Evolutionary conservation across 2,329 filamentous ascomycete species (phyloP), one percentile per base, ranked within the genome.

Genomic region (Talaromyces sp.): DNA sequence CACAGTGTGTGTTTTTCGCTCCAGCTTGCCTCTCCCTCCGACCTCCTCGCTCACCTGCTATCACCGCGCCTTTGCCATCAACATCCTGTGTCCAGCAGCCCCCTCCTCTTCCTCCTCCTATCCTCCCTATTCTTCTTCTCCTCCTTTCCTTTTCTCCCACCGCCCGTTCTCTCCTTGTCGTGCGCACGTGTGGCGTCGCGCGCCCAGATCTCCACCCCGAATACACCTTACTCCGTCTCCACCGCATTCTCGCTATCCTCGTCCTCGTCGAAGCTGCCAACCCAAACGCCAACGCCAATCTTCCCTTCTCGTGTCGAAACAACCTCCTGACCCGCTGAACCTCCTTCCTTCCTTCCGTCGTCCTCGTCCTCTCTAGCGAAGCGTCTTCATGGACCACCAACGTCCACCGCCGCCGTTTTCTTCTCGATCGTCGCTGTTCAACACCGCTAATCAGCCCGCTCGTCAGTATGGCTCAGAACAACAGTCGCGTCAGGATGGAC

Each of bases 371-470:
- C 42, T 25, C 44, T 5, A 13, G 7, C 44, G 19, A 47, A 47
- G 44, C 27, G 27, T 30, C 49, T 27, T 53, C 49, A 53, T 53
- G 49, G 49, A 53, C 49, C 28, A 27, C 15, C 49, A 53, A n/a
- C 49, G 49, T 53, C 69, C 69, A 47, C 69, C 68, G 36, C 65
- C 59, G 19, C 68, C 66, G 63, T 72, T 72, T 57, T 66, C 70
- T 19, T 66, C 70, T 17, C 73, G 73, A 56, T 70, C 71, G 15
- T 71, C 71, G 19, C 68, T 71, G 36, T 68, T 74, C 52, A 68
- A 70, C 44, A 63, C 63, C 47, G 65, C 72, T n/a, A 71, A 69
- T 59, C 63, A 70, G 63, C 70, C 62, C 19, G 49, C 72, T 60
- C 70, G 65, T 58, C 63, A 65, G 22, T 68, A 66, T 62, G 63